phyloP scores from a whole-genome alignment of 164 flowering plant species.

The Tinospora cordifolia region DNA sequence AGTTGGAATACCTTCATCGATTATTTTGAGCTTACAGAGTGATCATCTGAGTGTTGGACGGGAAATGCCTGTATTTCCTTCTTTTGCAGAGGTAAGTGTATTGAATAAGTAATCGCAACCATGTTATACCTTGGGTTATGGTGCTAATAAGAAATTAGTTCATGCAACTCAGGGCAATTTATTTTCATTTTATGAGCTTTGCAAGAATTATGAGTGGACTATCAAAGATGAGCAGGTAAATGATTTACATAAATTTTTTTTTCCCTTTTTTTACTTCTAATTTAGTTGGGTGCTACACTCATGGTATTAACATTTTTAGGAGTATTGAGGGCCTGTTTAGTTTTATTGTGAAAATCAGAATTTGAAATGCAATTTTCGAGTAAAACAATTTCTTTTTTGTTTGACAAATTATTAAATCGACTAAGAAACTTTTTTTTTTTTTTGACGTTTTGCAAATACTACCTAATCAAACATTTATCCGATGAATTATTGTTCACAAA shows the following conservation, averaged over 20 bases:
- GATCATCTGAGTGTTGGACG: slow-evolving; percentile 65
- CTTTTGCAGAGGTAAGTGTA: slow-evolving; percentile 48
- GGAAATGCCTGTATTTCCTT: slow-evolving; percentile 66
- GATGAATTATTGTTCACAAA: no score
- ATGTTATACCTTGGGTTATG: neutral
- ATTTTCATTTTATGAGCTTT: slow-evolving; percentile 89
- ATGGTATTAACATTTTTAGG: slow-evolving; percentile 1
- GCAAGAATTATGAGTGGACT: slow-evolving; percentile 71
- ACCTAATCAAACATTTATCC: no score
- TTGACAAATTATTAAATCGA: no score
- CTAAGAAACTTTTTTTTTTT: no score
- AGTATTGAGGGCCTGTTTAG: neutral
- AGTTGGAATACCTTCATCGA: slow-evolving; percentile 70
- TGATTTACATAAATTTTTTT: neutral
- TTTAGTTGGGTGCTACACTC: neutral
- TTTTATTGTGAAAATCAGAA: no score
- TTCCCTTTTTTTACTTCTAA: neutral
- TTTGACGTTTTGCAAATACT: no score
- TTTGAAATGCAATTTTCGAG: no score
- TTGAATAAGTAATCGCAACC: neutral
- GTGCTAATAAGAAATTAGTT: slow-evolving; percentile 7
- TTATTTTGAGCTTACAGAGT: slow-evolving; percentile 58
- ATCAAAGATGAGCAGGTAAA: slow-evolving; percentile 68
- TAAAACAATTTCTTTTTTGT: no score
- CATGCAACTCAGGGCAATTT: slow-evolving; percentile 52